These are phyloP conservation scores for Hamamelis virginiana DNA, from an alignment of 164 flowering plant genomes.

Conservation along the genomic window DNA sequence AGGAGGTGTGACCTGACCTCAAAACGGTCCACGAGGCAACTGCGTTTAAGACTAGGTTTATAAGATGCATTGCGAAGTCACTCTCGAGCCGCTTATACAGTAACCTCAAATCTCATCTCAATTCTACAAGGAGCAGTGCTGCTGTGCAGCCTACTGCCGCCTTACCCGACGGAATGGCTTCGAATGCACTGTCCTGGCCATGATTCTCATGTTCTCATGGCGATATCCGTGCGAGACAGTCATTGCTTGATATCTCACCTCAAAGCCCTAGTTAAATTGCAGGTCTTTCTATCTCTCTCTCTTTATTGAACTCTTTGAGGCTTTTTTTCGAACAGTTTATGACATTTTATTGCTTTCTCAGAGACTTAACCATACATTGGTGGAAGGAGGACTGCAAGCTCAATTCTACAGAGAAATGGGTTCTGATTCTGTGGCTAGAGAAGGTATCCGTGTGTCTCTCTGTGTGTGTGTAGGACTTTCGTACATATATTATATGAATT, in stretches of 20 bases:
- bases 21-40: no score
- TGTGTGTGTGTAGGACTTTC: background rate
- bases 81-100: no score
- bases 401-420: constrained; percentile 5
- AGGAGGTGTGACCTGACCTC: no score
- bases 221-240: constrained; percentile 2
- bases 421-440: background rate
- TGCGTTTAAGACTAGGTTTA: no score
- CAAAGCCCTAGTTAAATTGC: constrained; percentile 1
- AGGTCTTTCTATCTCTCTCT: background rate
- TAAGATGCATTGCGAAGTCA: no score
- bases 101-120: no score
- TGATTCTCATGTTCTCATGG: constrained; percentile 10
- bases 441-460: background rate
- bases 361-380: constrained; percentile 5
- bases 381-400: constrained; percentile 4
- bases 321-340: constrained; percentile 7
- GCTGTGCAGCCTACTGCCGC: no score
- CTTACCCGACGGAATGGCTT: no score
- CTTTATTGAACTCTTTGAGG: background rate
- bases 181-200: background rate
- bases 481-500: background rate
- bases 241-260: constrained; percentile 5
- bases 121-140: no score
- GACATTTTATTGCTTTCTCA: background rate